Evolutionary conservation across 2,329 filamentous ascomycete species (phyloP).

Genomic region (Paraphaeosphaeria minitans): DNA sequence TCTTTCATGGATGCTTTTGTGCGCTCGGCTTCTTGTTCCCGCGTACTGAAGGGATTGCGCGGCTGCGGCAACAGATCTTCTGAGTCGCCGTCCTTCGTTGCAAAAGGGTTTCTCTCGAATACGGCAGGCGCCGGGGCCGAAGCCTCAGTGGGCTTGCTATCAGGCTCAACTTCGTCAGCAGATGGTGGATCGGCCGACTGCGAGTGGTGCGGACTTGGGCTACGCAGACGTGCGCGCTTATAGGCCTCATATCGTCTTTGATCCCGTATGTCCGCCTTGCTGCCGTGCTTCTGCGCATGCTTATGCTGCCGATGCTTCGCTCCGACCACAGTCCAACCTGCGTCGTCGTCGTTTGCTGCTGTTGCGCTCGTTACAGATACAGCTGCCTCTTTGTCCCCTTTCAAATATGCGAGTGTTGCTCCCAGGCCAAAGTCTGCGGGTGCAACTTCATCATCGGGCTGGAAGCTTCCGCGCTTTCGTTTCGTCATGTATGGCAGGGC

Average conservation of each 20-base stretch:
- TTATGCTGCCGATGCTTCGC: conserved; percentile 18
- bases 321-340: conserved; percentile 39
- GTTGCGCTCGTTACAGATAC: conserved; percentile 15
- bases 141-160: conserved; percentile 4
- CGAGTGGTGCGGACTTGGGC: conserved; percentile 5
- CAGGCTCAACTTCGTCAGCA: background rate
- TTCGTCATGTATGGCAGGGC: conserved; percentile 31
- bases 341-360: conserved; percentile 19
- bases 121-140: background rate
- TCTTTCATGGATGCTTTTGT: conserved; percentile 11
- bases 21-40: background rate
- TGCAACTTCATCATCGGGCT: conserved; percentile 20
- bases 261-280: conserved; percentile 4
- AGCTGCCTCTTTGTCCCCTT: conserved; percentile 22
- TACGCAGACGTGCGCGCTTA: background rate
- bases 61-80: conserved; percentile 15
- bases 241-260: background rate
- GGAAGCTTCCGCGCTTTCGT: conserved; percentile 31
- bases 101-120: conserved; percentile 25
- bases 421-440: conserved; percentile 35
- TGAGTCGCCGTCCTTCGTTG: conserved; percentile 16
- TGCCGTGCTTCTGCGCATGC: conserved; percentile 18
- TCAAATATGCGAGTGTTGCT: conserved; percentile 36
- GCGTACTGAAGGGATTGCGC: conserved; percentile 26
- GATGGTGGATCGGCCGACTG: conserved; percentile 1